Evolutionary conservation across 352 stramenopile genomes (phyloP).

Genomic region (Phytophthora chlamydospora): DNA sequence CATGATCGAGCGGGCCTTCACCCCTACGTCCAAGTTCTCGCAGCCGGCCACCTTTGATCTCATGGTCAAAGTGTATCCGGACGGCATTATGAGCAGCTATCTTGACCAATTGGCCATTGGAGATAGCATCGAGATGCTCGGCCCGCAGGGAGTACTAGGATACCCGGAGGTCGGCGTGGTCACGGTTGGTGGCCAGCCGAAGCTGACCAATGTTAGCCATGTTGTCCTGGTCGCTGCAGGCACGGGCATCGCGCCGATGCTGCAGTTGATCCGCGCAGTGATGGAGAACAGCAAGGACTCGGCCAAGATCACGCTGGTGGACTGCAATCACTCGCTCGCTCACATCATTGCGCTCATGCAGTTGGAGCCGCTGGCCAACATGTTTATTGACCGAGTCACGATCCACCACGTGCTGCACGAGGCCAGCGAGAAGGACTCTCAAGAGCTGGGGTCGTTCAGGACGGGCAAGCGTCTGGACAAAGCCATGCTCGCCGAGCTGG

Average conservation of each 20-base stretch:
- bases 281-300: constrained; percentile 62
- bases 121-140: constrained; percentile 76
- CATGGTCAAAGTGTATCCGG: constrained; percentile 79
- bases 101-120: constrained; percentile 57
- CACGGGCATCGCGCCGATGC: constrained; percentile 84
- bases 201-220: constrained; percentile 55
- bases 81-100: constrained; percentile 79
- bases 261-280: constrained; percentile 75
- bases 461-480: constrained; percentile 57
- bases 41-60: constrained; percentile 71
- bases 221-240: constrained; percentile 79
- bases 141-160: constrained; percentile 65
- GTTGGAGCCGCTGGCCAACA: constrained; percentile 79
- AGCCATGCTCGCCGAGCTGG: constrained; percentile 46
- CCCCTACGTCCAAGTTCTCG: constrained; percentile 76
- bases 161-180: constrained; percentile 64
- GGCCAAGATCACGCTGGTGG: constrained; percentile 75
- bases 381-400: constrained; percentile 70
- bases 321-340: constrained; percentile 73
- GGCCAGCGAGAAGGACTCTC: constrained; percentile 46
- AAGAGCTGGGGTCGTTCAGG: constrained; percentile 57
- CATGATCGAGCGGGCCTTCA: constrained; percentile 81
- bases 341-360: constrained; percentile 76
- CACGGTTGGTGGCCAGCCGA: constrained; percentile 50
- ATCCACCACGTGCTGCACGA: constrained; percentile 72